A percentile compares a stretch with the other conserved stretches of the same genome.
phyloP scores from a whole-genome alignment of 371 early-diverging fungal genomes.

The Mucor lusitanicus region DNA sequence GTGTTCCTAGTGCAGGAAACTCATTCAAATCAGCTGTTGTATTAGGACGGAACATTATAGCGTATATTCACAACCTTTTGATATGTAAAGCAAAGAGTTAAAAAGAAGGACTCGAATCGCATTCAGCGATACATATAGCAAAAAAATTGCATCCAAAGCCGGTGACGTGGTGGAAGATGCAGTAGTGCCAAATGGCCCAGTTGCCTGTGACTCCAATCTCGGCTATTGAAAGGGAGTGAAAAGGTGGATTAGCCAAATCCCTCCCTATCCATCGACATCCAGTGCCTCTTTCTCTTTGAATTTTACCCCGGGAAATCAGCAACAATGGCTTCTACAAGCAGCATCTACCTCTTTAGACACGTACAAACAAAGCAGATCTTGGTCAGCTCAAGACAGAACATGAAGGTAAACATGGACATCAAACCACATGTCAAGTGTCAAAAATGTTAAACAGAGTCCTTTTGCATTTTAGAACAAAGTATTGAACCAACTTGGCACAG shows the following conservation, averaged over 20 bases:
- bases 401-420: slow-evolving; percentile 31
- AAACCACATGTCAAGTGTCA: not conserved
- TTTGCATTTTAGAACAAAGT: slow-evolving; percentile 35
- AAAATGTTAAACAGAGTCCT: not conserved
- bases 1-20: slow-evolving; percentile 52
- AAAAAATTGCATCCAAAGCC: slow-evolving; percentile 4
- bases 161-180: not conserved
- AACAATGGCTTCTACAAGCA: slow-evolving; percentile 9
- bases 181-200: not conserved
- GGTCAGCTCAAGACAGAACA: slow-evolving; percentile 45
- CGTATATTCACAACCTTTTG: slow-evolving; percentile 1
- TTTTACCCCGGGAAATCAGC: not conserved
- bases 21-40: slow-evolving; percentile 52
- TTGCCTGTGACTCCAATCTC: slow-evolving; percentile 1
- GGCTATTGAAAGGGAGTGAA: not conserved
- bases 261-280: not conserved
- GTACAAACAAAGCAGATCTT: slow-evolving; percentile 65
- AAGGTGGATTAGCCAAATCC: not conserved
- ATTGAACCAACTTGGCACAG: slow-evolving; percentile 32
- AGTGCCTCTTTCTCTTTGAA: slow-evolving; percentile 10
- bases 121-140: not conserved
- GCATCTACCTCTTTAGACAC: slow-evolving; percentile 60
- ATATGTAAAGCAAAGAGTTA: not conserved
- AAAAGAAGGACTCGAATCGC: not conserved
- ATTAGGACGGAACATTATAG: slow-evolving; percentile 45